A percentile compares a stretch with the other conserved stretches of the same genome.
Conservation (phyloP, 805 yeast species). For the Metahyphopichia silvanorum region DNA sequence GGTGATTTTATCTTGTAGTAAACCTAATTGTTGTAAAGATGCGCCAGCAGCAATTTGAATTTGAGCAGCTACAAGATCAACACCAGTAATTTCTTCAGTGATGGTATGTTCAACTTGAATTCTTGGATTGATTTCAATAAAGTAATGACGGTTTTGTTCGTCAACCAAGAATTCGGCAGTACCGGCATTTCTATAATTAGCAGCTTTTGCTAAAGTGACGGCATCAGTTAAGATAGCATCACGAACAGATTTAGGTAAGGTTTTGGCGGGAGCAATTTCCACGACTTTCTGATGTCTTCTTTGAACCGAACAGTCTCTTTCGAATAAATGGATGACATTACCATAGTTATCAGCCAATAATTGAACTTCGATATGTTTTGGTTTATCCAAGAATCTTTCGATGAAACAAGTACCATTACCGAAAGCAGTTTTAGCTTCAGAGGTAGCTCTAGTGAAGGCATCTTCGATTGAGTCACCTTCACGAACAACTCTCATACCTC, state of each 20-base stretch:
- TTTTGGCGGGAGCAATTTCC: slow-evolving; percentile 96
- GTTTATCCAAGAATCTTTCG: slow-evolving; percentile 90
- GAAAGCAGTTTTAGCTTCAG: slow-evolving; percentile 93
- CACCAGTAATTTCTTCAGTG: slow-evolving; percentile 98
- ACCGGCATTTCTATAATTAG: slow-evolving; percentile 95
- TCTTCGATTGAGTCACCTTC: slow-evolving; percentile 92
- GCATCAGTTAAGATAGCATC: slow-evolving; percentile 94
- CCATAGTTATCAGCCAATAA: slow-evolving; percentile 91
- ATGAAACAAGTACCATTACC: slow-evolving; percentile 98
- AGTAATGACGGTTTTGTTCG: slow-evolving; percentile 89
- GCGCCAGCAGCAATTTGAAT: slow-evolving; percentile 99
- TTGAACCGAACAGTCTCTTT: slow-evolving; percentile 99
- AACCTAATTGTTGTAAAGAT: slow-evolving; percentile 82
- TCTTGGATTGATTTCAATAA: slow-evolving; percentile 97
- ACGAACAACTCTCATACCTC: slow-evolving; percentile 99
- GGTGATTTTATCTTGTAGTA: slow-evolving; percentile 90
- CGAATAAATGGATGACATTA: slow-evolving; percentile 91
- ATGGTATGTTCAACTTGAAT: slow-evolving; percentile 98
- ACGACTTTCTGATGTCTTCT: slow-evolving; percentile 99
- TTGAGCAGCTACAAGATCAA: slow-evolving; percentile 96
- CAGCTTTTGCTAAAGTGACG: slow-evolving; percentile 82
- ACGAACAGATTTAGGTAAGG: slow-evolving; percentile 76
- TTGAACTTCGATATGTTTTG: slow-evolving; percentile 98
- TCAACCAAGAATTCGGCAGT: slow-evolving; percentile 98
- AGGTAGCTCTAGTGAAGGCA: slow-evolving; percentile 89